Evolutionary conservation across 495 filamentous ascomycete species (phyloP).

Genomic region (Penicillium cataractarum): DNA sequence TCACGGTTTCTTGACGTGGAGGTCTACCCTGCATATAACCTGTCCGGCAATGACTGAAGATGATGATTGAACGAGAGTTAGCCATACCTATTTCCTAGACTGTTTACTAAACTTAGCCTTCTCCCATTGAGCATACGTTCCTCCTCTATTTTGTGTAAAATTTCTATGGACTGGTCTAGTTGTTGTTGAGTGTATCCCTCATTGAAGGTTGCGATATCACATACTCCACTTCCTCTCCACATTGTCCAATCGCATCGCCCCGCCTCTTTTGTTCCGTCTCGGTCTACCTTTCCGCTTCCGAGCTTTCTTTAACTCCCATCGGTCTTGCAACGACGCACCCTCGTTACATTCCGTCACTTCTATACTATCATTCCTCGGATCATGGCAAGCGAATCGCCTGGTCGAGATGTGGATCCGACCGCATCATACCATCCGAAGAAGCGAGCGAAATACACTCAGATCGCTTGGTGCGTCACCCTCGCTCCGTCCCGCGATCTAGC

Average conservation of each 20-base stretch:
- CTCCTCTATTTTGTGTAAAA: too few relatives aligned
- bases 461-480: constrained; percentile 5
- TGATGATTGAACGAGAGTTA: too few relatives aligned
- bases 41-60: background rate
- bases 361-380: background rate
- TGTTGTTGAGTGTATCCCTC: background rate
- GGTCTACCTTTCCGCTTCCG: constrained; percentile 2
- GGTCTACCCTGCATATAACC: background rate
- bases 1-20: background rate
- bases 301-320: background rate
- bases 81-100: too few relatives aligned
- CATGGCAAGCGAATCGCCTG: background rate
- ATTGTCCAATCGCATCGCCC: background rate
- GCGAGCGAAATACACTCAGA: constrained; percentile 9
- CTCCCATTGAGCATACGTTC: too few relatives aligned
- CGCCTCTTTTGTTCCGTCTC: background rate
- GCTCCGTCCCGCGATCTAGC: background rate
- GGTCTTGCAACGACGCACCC: background rate
- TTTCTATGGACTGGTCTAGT: background rate
- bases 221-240: background rate
- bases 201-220: background rate
- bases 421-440: background rate
- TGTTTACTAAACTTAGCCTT: too few relatives aligned
- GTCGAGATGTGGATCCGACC: background rate
- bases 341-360: background rate